These are phyloP conservation scores for Penicillium sp. DNA, from an alignment of 2,329 filamentous ascomycete genomes.

Conservation along the genomic window DNA sequence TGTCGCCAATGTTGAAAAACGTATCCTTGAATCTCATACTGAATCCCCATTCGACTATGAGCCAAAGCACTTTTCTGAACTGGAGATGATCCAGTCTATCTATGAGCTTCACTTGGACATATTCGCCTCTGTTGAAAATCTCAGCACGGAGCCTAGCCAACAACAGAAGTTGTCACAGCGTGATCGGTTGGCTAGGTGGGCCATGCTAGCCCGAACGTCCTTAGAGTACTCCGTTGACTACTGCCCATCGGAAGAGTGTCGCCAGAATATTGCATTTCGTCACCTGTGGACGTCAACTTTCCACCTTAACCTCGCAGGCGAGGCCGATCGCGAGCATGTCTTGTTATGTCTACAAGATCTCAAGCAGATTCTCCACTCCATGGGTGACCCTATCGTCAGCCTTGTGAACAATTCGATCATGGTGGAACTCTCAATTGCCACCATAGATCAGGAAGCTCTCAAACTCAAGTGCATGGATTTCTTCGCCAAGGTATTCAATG, in stretches of 20 bases:
- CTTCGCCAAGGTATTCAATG: conserved; percentile 84
- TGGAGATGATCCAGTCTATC: conserved; percentile 60
- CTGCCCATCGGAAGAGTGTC: conserved; percentile 26
- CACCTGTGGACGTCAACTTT: conserved; percentile 68
- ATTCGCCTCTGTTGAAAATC: conserved; percentile 62
- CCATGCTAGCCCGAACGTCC: conserved; percentile 55
- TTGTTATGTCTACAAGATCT: conserved; percentile 64
- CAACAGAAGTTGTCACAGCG: conserved; percentile 55
- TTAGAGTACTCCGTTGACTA: conserved; percentile 46
- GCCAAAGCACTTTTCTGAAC: conserved; percentile 34
- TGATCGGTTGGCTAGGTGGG: conserved; percentile 63
- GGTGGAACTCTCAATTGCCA: conserved; percentile 78
- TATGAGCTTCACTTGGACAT: conserved; percentile 69
- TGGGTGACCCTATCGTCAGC: conserved; percentile 53
- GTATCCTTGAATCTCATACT: conserved; percentile 23
- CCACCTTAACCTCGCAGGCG: conserved; percentile 58
- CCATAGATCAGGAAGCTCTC: conserved; percentile 86
- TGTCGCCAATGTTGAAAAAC: conserved; percentile 29
- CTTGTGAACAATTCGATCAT: conserved; percentile 86
- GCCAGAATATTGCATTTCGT: conserved; percentile 54
- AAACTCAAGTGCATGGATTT: conserved; percentile 96
- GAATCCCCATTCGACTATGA: conserved; percentile 28
- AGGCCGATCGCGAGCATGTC: conserved; percentile 59
- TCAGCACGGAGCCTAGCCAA: conserved; percentile 56
- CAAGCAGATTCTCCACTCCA: conserved; percentile 52